Base-by-base conservation (phyloP, 1,284 basidiomycete species). In the Ceratobasidium sp. region DNA sequence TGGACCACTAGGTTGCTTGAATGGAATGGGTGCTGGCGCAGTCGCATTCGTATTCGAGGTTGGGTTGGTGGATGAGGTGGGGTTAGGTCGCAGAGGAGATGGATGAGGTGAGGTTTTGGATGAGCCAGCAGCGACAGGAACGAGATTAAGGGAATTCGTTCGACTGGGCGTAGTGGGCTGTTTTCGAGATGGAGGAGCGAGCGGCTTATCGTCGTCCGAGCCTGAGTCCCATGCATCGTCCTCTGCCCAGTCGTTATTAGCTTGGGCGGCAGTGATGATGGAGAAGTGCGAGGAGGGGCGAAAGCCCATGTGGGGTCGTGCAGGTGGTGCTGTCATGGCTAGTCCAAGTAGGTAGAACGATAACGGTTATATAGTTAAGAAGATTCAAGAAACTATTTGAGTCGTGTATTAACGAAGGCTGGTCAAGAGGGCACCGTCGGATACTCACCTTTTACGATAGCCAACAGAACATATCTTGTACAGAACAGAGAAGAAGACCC, bases 201-300 rank as follows among this genome's bases (percentile, higher is more conserved):
- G 43, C 18, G 52, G 73, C 57, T 81, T 80, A 80, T 95, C 94
- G 55, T 90, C 89, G 81, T 95, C 94, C 2, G 93, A 95, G 71
- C 86, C 86, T 77, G 90, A 92, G 83, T 96, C 94, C 94, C 94
- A 96, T 55, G 90, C 93, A 80, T 96, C 94, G 77, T 96, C 94
- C 79, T 93, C 91, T 13, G 83, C 90, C 91, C 91, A 91, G 73
- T 92, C 78, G 9, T 74, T 38, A 72, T 78, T 13, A 80, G 78
- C 75, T 84, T 82, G 73, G 80, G 77, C 49, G 83, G 79, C 77
- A 80, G 78, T 75, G 84, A 82, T 73, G 81, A 77, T 50, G 83
- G 79, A 77, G 86, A 87, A 78, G 85, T 77, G 81, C 1, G 75
- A 77, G 16, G 87, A 85, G 4, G 88, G 83, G 74, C 87, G 86